A percentile compares a stretch with the other conserved stretches of the same genome.
Evolutionary conservation across 108 stramenopile species (phyloP).

Genomic region (Schizochytrium sp.): DNA sequence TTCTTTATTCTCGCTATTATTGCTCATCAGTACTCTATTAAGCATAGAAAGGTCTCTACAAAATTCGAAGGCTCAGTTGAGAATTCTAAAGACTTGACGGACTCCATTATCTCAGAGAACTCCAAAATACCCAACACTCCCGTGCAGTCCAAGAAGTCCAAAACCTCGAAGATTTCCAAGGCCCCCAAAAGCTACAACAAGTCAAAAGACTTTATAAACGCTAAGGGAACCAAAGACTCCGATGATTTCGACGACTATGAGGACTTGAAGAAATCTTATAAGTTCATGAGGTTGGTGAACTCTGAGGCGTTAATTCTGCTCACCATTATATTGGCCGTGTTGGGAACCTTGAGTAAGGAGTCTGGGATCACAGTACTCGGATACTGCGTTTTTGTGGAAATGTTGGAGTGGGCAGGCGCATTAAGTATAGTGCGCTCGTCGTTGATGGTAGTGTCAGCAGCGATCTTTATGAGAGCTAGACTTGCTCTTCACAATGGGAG

Average conservation of each 20-base stretch:
- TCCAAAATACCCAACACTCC: too few relatives aligned
- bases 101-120: too few relatives aligned
- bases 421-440: not conserved
- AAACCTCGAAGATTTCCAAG: too few relatives aligned
- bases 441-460: not conserved
- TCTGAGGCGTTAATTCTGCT: not conserved
- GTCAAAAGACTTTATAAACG: too few relatives aligned
- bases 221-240: too few relatives aligned
- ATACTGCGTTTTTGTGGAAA: not conserved
- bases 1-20: not conserved
- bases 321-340: not conserved
- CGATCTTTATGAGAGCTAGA: not conserved
- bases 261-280: too few relatives aligned
- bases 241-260: too few relatives aligned
- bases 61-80: too few relatives aligned
- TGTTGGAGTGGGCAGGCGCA: not conserved
- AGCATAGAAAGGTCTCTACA: not conserved
- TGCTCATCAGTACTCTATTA: not conserved
- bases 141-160: too few relatives aligned
- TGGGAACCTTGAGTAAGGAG: slow-evolving; percentile 33
- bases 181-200: too few relatives aligned
- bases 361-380: slow-evolving; percentile 56
- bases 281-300: too few relatives aligned
- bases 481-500: slow-evolving; percentile 8
- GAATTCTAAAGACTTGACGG: too few relatives aligned